Conservation (phyloP, 176 grass and related monocot genomes). For the Olyra latifolia region DNA sequence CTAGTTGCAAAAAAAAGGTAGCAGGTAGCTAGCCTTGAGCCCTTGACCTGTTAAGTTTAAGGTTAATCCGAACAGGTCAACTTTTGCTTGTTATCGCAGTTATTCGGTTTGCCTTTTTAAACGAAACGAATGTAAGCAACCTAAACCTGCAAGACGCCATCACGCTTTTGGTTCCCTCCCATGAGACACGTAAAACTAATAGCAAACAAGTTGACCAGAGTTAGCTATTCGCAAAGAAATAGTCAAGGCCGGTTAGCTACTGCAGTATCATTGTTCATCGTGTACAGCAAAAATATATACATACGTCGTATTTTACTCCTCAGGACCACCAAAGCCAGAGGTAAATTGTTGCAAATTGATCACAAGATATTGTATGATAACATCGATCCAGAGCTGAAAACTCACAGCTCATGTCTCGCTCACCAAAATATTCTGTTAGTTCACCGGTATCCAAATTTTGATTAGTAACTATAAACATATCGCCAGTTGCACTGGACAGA, state of each 20-base stretch:
- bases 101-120: neutral
- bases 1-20: no score
- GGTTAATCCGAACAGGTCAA: neutral
- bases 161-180: constrained; percentile 31
- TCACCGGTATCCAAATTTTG: neutral
- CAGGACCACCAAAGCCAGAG: constrained; percentile 1
- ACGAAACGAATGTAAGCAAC: neutral
- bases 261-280: neutral
- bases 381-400: neutral
- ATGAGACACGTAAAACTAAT: constrained; percentile 29
- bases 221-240: neutral
- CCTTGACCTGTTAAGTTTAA: neutral
- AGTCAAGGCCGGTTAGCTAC: neutral
- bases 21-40: no score
- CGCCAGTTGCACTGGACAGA: neutral
- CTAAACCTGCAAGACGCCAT: neutral
- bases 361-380: neutral
- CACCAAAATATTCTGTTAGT: constrained; percentile 22
- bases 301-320: neutral
- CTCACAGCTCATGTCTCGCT: neutral
- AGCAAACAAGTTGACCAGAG: constrained; percentile 2
- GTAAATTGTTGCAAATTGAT: constrained; percentile 1
- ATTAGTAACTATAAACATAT: neutral
- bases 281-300: neutral
- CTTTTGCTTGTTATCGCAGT: constrained; percentile 14